These are phyloP conservation scores for Dioszegia aurantiaca DNA, from an alignment of 768 basidiomycete genomes.

Conservation along the genomic window DNA sequence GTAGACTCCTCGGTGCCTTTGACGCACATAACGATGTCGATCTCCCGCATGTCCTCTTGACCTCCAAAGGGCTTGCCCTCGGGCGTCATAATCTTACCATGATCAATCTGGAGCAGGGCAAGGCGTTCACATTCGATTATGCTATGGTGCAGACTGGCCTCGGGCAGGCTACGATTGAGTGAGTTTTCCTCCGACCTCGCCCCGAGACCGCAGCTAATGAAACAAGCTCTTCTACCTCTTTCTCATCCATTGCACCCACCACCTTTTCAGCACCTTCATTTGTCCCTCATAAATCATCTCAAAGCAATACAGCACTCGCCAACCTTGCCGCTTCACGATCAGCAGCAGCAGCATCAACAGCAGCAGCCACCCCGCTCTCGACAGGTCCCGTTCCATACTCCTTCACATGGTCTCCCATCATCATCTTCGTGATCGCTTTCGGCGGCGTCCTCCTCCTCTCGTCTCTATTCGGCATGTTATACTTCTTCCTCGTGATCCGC, in stretches of 20 bases:
- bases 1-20: slow-evolving; percentile 15
- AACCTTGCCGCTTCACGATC: background rate
- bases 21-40: slow-evolving; percentile 8
- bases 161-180: background rate
- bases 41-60: slow-evolving; percentile 20
- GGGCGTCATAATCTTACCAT: slow-evolving; percentile 23
- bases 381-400: no score
- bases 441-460: background rate
- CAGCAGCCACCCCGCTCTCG: slow-evolving; percentile 2
- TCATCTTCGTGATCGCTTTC: slow-evolving; percentile 6
- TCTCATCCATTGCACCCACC: no score
- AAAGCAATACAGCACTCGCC: background rate
- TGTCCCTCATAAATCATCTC: no score
- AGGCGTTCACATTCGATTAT: slow-evolving; percentile 33
- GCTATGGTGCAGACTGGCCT: slow-evolving; percentile 18
- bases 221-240: no score
- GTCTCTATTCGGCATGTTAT: background rate
- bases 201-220: no score
- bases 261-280: no score
- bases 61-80: slow-evolving; percentile 22
- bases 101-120: slow-evolving; percentile 10
- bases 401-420: background rate
- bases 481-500: slow-evolving; percentile 1
- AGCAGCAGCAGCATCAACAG: background rate
- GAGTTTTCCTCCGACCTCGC: no score